These are phyloP conservation scores for Lipomyces anomalus DNA, from an alignment of 805 yeast species.

Conservation along the genomic window DNA sequence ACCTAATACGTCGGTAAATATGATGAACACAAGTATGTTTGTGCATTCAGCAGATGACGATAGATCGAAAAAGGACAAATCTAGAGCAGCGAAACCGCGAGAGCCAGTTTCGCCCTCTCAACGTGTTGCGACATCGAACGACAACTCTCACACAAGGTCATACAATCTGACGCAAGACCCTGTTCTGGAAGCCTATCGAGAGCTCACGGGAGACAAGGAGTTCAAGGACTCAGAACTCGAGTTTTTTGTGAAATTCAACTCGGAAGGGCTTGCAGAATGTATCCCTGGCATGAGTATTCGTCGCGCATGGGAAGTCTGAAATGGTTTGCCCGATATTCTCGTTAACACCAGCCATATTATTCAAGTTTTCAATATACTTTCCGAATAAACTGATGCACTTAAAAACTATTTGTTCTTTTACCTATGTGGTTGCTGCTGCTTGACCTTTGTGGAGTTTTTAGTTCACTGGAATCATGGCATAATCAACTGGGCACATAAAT, in stretches of 20 bases:
- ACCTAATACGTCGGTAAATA: neutral
- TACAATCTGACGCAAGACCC: slow-evolving; percentile 10
- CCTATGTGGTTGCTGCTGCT: too few species aligned
- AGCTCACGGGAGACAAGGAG: slow-evolving; percentile 11
- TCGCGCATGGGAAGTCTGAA: neutral
- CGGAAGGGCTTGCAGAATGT: neutral
- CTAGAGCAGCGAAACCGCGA: neutral
- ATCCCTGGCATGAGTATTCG: neutral
- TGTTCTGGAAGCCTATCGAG: slow-evolving; percentile 7
- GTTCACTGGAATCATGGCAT: too few species aligned
- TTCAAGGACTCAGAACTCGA: neutral
- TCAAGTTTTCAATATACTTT: neutral
- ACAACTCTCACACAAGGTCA: neutral
- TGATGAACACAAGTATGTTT: neutral
- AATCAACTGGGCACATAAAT: too few species aligned
- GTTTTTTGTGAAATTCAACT: neutral
- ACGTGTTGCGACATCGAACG: neutral
- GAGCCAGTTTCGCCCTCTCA: neutral
- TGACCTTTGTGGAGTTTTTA: too few species aligned
- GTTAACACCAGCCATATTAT: too few species aligned
- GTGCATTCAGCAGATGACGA: neutral
- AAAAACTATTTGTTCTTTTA: too few species aligned
- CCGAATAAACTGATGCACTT: too few species aligned
- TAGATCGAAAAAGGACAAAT: neutral
- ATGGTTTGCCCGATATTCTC: too few species aligned